Evolutionary conservation across 192 early-diverging fungal genomes (phyloP), one percentile per base, ranked within the genome.

Genomic region (Coemansia furcata): DNA sequence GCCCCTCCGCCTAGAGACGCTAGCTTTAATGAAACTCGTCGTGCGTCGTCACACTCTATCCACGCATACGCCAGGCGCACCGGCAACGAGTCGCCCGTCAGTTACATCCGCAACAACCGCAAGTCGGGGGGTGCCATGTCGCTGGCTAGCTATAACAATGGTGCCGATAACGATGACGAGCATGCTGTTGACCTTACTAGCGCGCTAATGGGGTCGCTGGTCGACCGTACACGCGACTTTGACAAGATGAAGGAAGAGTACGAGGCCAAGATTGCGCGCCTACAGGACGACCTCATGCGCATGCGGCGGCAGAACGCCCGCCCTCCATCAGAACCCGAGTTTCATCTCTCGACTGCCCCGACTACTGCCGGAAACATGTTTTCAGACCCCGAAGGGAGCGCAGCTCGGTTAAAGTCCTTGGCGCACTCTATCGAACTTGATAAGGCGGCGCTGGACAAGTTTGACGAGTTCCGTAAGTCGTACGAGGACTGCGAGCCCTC

Each of bases 401-500:
- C 38, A 1, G 73, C 72, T 6, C 69, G 66, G 40, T 63, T 72
- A 57, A 54, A 60, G 60, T 63, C 62, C 23, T 26, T 54, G 43
- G 76, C 70, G 63, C 69, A 50, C 21, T 43, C 43, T 2, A 33
- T 60, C 9, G 32, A 69, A 32, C 54, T 73, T 11, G 79, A 82
- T 39, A 57, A 57, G 40, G 63, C 49, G 19, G 80, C 80, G 9
- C 54, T 83, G 4, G 72, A 75, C 46, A 72, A 60, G 70, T 83
- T 78, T 70, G 76, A 78, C 19, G 76, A 74, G 63, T 83, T 78
- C 55, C 66, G 69, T 14, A 77, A 68, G 30, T 69, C 72, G 11
- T 77, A 78, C 32, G 76, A 83, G 19, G 80, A 83, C 40, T 78
- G 73, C 39, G 76, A 78, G 66, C 73, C 73, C 26, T 78, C 75